phyloP scores from a whole-genome alignment of 2,329 filamentous ascomycete species.

The Penicillium brasilianum region DNA sequence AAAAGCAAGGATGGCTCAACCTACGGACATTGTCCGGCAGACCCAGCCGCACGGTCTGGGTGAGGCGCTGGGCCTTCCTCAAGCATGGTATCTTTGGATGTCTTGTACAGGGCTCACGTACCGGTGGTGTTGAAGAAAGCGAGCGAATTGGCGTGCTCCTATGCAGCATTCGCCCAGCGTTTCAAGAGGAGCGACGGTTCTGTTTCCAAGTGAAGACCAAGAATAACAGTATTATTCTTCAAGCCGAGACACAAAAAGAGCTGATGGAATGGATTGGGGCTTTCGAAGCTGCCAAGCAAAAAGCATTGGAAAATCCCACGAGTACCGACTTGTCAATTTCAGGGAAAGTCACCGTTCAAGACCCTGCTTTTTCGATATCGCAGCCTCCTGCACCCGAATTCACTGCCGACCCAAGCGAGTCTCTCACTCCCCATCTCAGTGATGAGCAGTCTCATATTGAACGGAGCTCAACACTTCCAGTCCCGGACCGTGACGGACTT shows the following conservation, averaged over 20 bases:
- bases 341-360: constrained; percentile 53
- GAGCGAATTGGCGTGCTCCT: constrained; percentile 95
- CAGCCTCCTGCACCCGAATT: constrained; percentile 89
- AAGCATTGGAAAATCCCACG: constrained; percentile 76
- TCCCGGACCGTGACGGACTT: constrained; percentile 66
- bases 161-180: constrained; percentile 88
- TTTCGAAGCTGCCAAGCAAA: constrained; percentile 92
- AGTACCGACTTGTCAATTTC: constrained; percentile 55
- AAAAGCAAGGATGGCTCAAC: constrained; percentile 96
- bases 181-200: constrained; percentile 91
- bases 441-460: constrained; percentile 64
- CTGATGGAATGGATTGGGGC: constrained; percentile 94
- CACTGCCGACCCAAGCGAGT: constrained; percentile 76
- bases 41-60: constrained; percentile 86
- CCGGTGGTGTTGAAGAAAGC: constrained; percentile 86
- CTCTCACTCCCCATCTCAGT: constrained; percentile 60
- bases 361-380: constrained; percentile 89
- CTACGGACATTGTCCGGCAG: constrained; percentile 82
- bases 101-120: constrained; percentile 79
- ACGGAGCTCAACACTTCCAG: constrained; percentile 66
- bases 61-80: constrained; percentile 92
- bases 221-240: constrained; percentile 83
- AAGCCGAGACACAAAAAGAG: constrained; percentile 89
- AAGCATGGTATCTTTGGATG: constrained; percentile 96
- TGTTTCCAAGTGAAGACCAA: constrained; percentile 99